Percentiles rank a stretch among this genome's conserved stretches.
These are phyloP conservation scores for Verticillium isaacii DNA, from an alignment of 2,329 filamentous ascomycete species.

Conservation along the genomic window DNA sequence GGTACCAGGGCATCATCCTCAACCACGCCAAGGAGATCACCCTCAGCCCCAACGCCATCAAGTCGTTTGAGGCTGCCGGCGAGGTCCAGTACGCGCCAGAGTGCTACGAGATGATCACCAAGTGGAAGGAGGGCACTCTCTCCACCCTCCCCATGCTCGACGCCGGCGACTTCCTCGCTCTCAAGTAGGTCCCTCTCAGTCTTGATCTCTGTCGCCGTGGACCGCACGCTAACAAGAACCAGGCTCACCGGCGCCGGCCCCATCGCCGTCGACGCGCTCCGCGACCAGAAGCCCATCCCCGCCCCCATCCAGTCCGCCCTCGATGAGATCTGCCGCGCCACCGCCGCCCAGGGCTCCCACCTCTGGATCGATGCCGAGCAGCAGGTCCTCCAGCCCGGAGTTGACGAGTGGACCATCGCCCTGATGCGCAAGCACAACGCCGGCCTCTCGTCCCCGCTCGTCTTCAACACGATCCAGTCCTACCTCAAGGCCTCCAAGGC, in stretches of 20 bases:
- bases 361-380: conserved; percentile 42
- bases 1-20: conserved; percentile 51
- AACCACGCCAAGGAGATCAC: conserved; percentile 45
- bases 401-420: conserved; percentile 24
- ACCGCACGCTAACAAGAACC: background rate
- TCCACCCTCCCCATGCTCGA: conserved; percentile 25
- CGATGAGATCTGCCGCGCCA: conserved; percentile 31
- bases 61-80: background rate
- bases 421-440: conserved; percentile 34
- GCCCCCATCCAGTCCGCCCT: conserved; percentile 36
- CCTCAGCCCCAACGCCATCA: conserved; percentile 29
- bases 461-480: conserved; percentile 51
- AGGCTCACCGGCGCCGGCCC: conserved; percentile 38
- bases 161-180: conserved; percentile 28
- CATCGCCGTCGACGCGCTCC: conserved; percentile 30
- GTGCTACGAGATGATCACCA: conserved; percentile 27
- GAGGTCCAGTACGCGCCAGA: conserved; percentile 3
- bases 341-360: conserved; percentile 31
- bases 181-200: conserved; percentile 25
- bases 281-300: conserved; percentile 25
- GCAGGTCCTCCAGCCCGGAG: conserved; percentile 36
- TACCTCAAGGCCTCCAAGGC: conserved; percentile 45
- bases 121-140: conserved; percentile 26
- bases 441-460: conserved; percentile 22
- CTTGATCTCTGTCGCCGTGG: too few relatives aligned